A percentile compares a stretch with the other conserved stretches of the same genome.
Conservation (phyloP, 306 rosid species). For the Morella rubra region DNA sequence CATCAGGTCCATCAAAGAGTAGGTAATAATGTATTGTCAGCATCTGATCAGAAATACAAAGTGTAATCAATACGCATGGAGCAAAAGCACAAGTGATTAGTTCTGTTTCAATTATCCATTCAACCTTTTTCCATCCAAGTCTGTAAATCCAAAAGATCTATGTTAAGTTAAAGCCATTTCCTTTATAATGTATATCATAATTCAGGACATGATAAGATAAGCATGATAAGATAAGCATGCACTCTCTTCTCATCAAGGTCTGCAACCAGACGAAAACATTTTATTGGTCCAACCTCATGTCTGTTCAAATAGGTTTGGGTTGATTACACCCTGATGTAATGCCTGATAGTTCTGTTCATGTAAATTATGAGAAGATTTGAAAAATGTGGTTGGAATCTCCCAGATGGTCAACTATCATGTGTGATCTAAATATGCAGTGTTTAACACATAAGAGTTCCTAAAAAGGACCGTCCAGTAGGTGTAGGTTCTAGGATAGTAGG, state of each 20-base stretch:
- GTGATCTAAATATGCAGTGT: not conserved
- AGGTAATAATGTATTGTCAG: conserved; percentile 88
- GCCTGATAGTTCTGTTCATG: not conserved
- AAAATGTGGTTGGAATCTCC: not conserved
- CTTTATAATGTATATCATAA: not conserved
- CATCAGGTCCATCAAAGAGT: conserved; percentile 83
- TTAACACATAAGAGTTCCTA: not conserved
- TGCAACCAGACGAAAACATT: not conserved
- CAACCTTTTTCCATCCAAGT: not conserved
- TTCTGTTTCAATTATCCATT: conserved; percentile 11
- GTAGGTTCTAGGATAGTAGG: not conserved
- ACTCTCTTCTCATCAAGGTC: not conserved
- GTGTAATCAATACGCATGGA: conserved; percentile 5
- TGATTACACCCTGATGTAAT: not conserved
- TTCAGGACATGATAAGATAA: not conserved
- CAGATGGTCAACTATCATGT: not conserved
- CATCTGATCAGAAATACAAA: conserved; percentile 53
- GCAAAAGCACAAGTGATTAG: conserved; percentile 13
- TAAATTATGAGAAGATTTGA: not conserved
- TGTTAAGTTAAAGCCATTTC: conserved; percentile 3
- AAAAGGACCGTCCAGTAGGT: not conserved
- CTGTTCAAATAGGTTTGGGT: not conserved
- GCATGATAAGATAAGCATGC: not conserved
- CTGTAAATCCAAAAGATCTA: conserved; percentile 10
- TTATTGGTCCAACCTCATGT: not conserved